These are phyloP conservation scores for Ophiocordyceps unilateralis DNA, from an alignment of 2,329 filamentous ascomycete species.

Conservation along the genomic window DNA sequence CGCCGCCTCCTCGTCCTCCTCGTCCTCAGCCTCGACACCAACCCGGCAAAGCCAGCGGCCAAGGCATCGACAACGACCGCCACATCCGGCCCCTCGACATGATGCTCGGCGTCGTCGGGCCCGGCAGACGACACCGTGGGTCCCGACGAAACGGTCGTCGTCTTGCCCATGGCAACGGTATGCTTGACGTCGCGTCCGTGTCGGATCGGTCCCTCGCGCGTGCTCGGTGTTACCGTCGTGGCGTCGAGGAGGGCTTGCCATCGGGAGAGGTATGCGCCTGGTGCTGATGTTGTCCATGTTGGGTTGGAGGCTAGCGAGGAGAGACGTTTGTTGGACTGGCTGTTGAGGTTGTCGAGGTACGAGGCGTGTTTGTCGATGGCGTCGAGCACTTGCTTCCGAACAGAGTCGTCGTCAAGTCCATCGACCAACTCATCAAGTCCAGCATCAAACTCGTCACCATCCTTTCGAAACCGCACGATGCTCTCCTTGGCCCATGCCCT, in stretches of 20 bases:
- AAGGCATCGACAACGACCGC: background rate
- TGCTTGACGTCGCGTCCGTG: conserved; percentile 33
- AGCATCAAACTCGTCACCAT: background rate
- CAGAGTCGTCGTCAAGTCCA: background rate
- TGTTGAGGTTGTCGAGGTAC: conserved; percentile 40
- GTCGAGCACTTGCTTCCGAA: conserved; percentile 19
- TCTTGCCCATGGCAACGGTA: conserved; percentile 24
- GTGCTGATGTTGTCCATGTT: conserved; percentile 23
- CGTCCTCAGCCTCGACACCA: too few species aligned
- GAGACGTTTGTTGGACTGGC: conserved; percentile 35
- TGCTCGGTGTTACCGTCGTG: conserved; percentile 49
- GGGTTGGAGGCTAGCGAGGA: conserved; percentile 24
- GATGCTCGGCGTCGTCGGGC: too few species aligned
- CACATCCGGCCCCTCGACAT: background rate
- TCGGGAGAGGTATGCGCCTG: conserved; percentile 53
- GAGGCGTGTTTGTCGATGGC: conserved; percentile 41
- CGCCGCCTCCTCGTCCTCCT: too few species aligned
- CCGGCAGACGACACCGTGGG: too few species aligned
- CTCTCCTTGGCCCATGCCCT: conserved; percentile 41
- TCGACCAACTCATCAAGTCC: background rate
- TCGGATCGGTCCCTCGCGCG: conserved; percentile 32
- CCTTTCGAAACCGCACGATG: conserved; percentile 34
- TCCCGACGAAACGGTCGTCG: too few species aligned
- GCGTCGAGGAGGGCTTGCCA: conserved; percentile 58
- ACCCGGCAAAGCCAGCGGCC: background rate